Evolutionary conservation across 768 basidiomycete genomes (phyloP).

Genomic region (Leucogyrophana mollusca): DNA sequence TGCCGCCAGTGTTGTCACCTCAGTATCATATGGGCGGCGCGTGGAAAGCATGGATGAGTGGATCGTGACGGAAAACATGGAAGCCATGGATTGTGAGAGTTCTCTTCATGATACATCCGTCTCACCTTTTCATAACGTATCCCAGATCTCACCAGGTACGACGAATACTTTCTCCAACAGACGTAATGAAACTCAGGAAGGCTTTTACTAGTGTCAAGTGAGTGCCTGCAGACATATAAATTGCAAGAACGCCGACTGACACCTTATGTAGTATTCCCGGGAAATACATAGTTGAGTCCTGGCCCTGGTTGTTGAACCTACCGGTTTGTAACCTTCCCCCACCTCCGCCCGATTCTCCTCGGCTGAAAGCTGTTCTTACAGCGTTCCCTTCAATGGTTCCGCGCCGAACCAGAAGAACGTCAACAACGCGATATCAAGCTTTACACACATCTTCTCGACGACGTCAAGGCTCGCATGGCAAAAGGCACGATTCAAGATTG

Average conservation of each 20-base stretch:
- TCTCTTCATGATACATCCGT: not conserved
- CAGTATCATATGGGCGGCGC: slow-evolving; percentile 42
- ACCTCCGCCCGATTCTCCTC: slow-evolving; percentile 6
- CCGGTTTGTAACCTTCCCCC: slow-evolving; percentile 28
- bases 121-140: not conserved
- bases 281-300: slow-evolving; percentile 47
- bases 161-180: not conserved
- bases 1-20: slow-evolving; percentile 44
- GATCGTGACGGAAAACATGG: slow-evolving; percentile 46
- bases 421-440: slow-evolving; percentile 37
- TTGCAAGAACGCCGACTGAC: not conserved
- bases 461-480: slow-evolving; percentile 42
- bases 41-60: slow-evolving; percentile 45
- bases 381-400: slow-evolving; percentile 43
- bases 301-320: slow-evolving; percentile 46
- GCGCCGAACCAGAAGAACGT: slow-evolving; percentile 37
- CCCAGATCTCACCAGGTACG: slow-evolving; percentile 17
- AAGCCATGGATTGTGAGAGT: slow-evolving; percentile 40
- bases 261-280: slow-evolving; percentile 38
- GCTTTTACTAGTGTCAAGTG: slow-evolving; percentile 31
- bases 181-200: too few relatives aligned
- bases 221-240: slow-evolving; percentile 1
- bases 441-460: slow-evolving; percentile 38
- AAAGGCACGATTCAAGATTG: slow-evolving; percentile 39
- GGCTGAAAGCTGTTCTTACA: slow-evolving; percentile 8